These are phyloP conservation scores for Talaromyces verruculosus DNA, from an alignment of 2,329 filamentous ascomycete species.

Conservation along the genomic window DNA sequence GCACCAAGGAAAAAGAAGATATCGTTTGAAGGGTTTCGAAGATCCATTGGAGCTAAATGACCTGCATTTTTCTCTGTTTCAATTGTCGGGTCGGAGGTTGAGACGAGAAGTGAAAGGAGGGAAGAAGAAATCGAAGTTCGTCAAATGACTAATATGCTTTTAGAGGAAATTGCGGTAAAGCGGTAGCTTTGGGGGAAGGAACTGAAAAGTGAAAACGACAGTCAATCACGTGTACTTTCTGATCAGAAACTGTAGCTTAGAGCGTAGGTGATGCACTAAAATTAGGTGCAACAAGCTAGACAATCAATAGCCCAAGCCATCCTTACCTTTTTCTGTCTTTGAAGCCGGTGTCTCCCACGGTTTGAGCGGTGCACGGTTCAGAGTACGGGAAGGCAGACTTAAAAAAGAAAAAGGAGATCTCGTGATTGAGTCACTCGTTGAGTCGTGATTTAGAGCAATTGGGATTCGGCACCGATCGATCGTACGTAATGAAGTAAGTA, in stretches of 20 bases:
- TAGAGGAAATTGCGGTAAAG: constrained; percentile 2
- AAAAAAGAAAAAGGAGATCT: not conserved
- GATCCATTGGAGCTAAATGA: constrained; percentile 12
- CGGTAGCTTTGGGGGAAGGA: not conserved
- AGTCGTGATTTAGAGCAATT: not conserved
- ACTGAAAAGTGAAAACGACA: not conserved
- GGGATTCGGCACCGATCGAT: not conserved
- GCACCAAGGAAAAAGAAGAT: constrained; percentile 22
- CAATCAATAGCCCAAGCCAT: constrained; percentile 2
- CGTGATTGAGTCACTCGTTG: not conserved
- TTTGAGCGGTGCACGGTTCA: not conserved
- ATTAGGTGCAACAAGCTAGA: constrained; percentile 1
- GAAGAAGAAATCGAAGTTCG: not conserved
- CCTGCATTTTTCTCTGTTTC: not conserved
- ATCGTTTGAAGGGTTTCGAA: not conserved
- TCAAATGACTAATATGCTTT: constrained; percentile 9
- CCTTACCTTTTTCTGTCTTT: not conserved
- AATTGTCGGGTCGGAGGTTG: not conserved
- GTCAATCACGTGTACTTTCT: constrained; percentile 4
- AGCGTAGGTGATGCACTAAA: not conserved
- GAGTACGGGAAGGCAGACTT: not conserved
- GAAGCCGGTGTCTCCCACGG: constrained; percentile 1
- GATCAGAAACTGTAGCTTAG: not conserved
- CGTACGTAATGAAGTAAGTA: not conserved
- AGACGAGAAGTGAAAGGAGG: not conserved